Evolutionary conservation across 495 filamentous ascomycete species (phyloP).

Genomic region (Neurospora pannonica): DNA sequence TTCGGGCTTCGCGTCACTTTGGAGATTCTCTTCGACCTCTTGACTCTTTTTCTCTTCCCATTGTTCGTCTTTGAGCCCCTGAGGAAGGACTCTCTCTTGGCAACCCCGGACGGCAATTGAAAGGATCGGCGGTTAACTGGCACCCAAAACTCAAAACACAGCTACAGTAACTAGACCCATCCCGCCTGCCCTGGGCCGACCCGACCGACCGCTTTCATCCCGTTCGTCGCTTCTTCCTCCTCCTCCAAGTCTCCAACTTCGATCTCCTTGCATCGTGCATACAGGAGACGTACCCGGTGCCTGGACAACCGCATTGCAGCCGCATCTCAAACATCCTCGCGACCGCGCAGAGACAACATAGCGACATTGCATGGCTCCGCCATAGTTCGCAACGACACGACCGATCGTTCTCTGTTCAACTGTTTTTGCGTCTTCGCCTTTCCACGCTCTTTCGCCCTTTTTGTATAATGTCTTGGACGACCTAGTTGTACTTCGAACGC

Average conservation of each 20-base stretch:
- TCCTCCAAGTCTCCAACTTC: neutral
- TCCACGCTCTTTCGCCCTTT: neutral
- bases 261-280: neutral
- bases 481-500: conserved; percentile 2
- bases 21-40: neutral
- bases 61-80: neutral
- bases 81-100: neutral
- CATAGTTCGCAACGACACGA: neutral
- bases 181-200: neutral
- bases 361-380: neutral
- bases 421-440: neutral
- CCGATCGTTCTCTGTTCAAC: neutral
- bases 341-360: neutral
- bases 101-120: neutral
- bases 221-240: neutral
- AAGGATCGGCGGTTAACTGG: neutral
- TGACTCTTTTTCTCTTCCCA: neutral
- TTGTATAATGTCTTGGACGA: conserved; percentile 17
- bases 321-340: neutral
- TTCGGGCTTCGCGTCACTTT: neutral
- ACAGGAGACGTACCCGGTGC: neutral
- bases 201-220: neutral
- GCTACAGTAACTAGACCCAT: neutral
- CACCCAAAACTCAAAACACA: neutral
- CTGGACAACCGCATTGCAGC: neutral